Evolutionary conservation across 2,329 filamentous ascomycete species (phyloP).

Genomic region (Curvularia hawaiiensis): DNA sequence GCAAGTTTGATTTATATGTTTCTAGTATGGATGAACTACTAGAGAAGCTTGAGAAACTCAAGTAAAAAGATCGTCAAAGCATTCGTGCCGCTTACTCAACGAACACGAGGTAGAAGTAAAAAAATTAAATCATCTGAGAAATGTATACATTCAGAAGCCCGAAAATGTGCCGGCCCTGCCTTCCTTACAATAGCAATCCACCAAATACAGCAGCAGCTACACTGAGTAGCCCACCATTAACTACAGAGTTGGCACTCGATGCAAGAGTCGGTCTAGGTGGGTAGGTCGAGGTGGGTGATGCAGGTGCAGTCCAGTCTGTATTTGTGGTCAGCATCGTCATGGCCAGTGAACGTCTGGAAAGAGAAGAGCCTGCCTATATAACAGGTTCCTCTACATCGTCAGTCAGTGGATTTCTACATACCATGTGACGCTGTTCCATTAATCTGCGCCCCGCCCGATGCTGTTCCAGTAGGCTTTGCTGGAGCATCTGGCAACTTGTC

Average conservation of each 20-base stretch:
- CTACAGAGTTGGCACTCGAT: conserved; percentile 15
- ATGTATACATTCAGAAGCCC: no score
- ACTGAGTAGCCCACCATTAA: conserved; percentile 15
- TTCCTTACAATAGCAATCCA: conserved; percentile 11
- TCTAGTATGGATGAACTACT: conserved; percentile 29
- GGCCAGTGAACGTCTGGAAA: neutral
- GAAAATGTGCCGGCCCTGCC: neutral
- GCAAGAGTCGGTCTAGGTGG: neutral
- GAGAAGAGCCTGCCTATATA: neutral
- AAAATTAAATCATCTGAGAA: neutral
- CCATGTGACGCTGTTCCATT: neutral
- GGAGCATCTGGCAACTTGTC: neutral
- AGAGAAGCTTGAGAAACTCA: conserved; percentile 22
- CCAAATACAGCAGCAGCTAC: conserved; percentile 20
- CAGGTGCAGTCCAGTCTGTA: neutral
- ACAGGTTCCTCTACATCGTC: neutral
- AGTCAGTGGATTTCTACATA: neutral
- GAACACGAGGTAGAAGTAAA: neutral
- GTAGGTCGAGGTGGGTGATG: neutral
- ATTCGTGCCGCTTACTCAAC: neutral
- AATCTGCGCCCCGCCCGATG: neutral
- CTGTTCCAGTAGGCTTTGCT: neutral
- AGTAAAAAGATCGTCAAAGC: neutral
- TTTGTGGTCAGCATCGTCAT: neutral
- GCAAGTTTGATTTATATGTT: conserved; percentile 34